phyloP scores from a whole-genome alignment of 805 yeast genomes.

The Kazachstania kunashirensis region DNA sequence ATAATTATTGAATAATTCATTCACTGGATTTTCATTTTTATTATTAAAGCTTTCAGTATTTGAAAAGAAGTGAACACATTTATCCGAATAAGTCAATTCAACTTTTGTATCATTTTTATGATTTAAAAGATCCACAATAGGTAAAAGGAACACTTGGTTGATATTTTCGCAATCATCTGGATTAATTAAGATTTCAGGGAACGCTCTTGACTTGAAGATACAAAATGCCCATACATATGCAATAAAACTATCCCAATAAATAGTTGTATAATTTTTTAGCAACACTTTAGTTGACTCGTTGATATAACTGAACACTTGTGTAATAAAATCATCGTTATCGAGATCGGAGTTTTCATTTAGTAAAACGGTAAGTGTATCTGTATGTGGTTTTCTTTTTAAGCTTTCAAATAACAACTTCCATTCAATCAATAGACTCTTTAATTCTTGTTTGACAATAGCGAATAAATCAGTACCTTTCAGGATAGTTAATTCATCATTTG shows the following conservation, averaged over 20 bases:
- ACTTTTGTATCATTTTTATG: slow-evolving; percentile 56
- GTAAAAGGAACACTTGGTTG: slow-evolving; percentile 60
- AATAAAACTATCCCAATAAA: slow-evolving; percentile 50
- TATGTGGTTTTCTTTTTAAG: slow-evolving; percentile 4
- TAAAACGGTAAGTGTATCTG: background rate
- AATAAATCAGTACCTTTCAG: slow-evolving; percentile 64
- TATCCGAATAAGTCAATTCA: slow-evolving; percentile 42
- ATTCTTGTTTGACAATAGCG: slow-evolving; percentile 41
- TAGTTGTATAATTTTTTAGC: slow-evolving; percentile 17
- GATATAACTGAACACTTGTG: slow-evolving; percentile 3
- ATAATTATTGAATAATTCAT: slow-evolving; percentile 67
- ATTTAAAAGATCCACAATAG: slow-evolving; percentile 70
- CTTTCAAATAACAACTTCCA: slow-evolving; percentile 34
- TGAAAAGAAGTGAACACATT: slow-evolving; percentile 36
- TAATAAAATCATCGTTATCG: background rate
- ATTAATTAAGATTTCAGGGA: slow-evolving; percentile 59
- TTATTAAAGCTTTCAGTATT: slow-evolving; percentile 17
- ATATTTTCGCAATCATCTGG: slow-evolving; percentile 20
- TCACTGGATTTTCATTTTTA: slow-evolving; percentile 21
- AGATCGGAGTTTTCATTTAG: background rate
- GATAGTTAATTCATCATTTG: slow-evolving; percentile 37
- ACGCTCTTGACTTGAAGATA: slow-evolving; percentile 68
- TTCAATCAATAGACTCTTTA: slow-evolving; percentile 43
- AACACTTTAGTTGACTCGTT: background rate
- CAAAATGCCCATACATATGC: slow-evolving; percentile 68